Percentiles rank a stretch among this genome's conserved stretches.
Evolutionary conservation across 1,139 yeast species (phyloP).

Genomic region (Kurtzmaniella natalensis): DNA sequence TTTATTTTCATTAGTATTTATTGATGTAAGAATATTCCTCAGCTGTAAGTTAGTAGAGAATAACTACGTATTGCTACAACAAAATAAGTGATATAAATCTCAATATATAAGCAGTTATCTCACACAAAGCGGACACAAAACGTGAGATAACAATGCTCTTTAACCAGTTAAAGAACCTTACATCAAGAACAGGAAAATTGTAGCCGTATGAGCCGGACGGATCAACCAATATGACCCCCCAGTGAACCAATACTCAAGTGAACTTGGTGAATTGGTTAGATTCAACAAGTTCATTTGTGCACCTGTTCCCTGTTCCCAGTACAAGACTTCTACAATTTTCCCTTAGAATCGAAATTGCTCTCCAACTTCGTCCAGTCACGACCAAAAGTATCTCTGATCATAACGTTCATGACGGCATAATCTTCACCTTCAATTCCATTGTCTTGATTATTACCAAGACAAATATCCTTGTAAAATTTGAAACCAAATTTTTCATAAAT

Average conservation of each 20-base stretch:
- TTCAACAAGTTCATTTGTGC: conserved; percentile 10
- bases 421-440: conserved; percentile 40
- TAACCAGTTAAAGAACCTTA: conserved; percentile 1
- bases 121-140: conserved; percentile 4
- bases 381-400: conserved; percentile 49
- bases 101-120: background rate
- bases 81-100: too few species aligned
- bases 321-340: conserved; percentile 9
- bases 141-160: background rate
- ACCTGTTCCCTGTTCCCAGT: conserved; percentile 11
- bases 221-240: conserved; percentile 8
- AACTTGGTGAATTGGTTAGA: conserved; percentile 7
- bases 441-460: conserved; percentile 41
- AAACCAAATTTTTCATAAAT: conserved; percentile 59
- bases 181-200: conserved; percentile 4
- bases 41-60: too few species aligned
- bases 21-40: too few species aligned
- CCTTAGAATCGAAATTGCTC: conserved; percentile 10
- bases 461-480: conserved; percentile 43
- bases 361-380: conserved; percentile 29
- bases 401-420: conserved; percentile 53
- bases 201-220: conserved; percentile 10
- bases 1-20: too few species aligned
- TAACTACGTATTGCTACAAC: too few species aligned
- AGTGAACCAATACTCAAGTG: conserved; percentile 10